Base-by-base conservation (phyloP, 257 asterid genomes). In the Forsythia suspensa region DNA sequence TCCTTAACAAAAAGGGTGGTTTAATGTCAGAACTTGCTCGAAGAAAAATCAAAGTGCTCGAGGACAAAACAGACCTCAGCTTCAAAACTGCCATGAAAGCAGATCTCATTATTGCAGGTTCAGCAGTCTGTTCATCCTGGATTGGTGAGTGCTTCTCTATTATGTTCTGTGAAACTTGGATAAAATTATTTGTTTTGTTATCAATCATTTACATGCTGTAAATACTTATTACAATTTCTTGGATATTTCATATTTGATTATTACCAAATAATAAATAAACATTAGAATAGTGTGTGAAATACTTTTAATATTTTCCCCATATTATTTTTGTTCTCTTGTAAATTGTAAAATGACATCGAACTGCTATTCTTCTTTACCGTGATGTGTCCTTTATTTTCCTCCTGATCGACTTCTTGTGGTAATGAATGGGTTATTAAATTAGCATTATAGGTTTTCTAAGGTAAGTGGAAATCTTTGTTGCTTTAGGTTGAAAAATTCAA, bases 51-150 rank as follows among this genome's bases (percentile, higher is more conserved):
- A 96, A 91, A 87, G 96, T 94, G 79, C 94, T 94, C 0, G 97
- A 90, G 74, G 95, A 94, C 82, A 96, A 90, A 79, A 74, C 90
- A 7, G 96, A 90, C 74, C 66, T 89, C 79, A 94, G 97, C 91
- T 94, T 94, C 91, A 94, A 92, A 86, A 88, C 91, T 61, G 97
- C 98, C 76, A 92, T 92, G 97, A 96, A 85, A 84, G 95, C 98
- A 16, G 96, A 96, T 86, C 92, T 94, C 81, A 91, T 96, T 77
- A 94, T 96, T 78, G 99, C 98, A 16, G 99, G 98, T 16, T 96
- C 99, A 36, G 98, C 98, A 21, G 96, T 94, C 41, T 96, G 97
- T 76, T 91, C 98, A 6, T 87, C 96, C 39, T 94, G 99, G 99
- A 94, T 96, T 52, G 99, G 99, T 96, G 66, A 95, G 95, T 44